Evolutionary conservation across 2,329 filamentous ascomycete genomes (phyloP), one percentile per base, ranked within the genome.

Genomic region (Lecanicillium sp.): DNA sequence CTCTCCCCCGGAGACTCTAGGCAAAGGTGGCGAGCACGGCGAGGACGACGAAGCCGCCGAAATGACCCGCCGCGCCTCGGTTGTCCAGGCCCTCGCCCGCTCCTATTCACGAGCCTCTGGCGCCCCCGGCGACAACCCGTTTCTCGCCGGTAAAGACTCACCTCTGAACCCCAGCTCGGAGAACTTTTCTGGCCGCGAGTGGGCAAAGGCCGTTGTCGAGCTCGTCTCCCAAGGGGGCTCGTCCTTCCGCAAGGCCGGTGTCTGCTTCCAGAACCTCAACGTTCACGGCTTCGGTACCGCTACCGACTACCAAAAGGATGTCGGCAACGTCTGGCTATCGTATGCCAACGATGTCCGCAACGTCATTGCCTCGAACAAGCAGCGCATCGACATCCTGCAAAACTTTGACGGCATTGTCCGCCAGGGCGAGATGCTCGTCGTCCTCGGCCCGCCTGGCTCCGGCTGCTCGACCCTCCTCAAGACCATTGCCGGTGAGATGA

Each of bases 381-480:
- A 68, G 43, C 70, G 72, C 40, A 76, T 81, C 44, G 75, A 85
- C 47, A 85, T 85, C 44, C 59, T 85, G 31, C 71, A 67, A 41
- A 62, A 73, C 47, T 76, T 82, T 44, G 78, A 84, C 44, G 80
- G 80, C 4, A 49, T 84, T 0, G 74, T 85, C 1, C 65, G 73
- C 48, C 72, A 71, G 38, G 82, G 81, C 14, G 81, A 85, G 63
- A 82, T 85, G 77, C 56, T 85, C 15, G 75, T 85, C 4, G 81
- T 85, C 2, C 65, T 86, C 9, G 81, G 81, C 3, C 80, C 80
- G 34, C 81, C 81, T 9, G 73, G 73, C 13, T 68, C 71, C 7
- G 82, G 82, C 32, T 94, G 86, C 55, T 85, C 83, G 11, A 92
- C 86, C 2, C 79, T 90, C 48, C 65, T 92, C 38, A 90, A 90